phyloP scores from a whole-genome alignment of 306 rosid genomes.

The Cicer arietinum region DNA sequence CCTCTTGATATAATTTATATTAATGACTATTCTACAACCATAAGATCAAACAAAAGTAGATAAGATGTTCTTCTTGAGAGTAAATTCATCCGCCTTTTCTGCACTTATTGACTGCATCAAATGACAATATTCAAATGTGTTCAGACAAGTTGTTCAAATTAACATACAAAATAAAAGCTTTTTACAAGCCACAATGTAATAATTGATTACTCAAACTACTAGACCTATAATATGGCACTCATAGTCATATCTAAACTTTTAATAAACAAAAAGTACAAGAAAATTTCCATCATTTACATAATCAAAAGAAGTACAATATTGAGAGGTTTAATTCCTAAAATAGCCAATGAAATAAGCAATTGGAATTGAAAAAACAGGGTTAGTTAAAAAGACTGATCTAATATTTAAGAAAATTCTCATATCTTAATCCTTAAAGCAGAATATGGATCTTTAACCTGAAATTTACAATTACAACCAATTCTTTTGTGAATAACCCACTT shows the following conservation, averaged over 20 bases:
- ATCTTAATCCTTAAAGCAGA: neutral
- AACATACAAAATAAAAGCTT: neutral
- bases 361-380: neutral
- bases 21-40: conserved; percentile 30
- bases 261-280: too few species aligned
- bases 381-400: neutral
- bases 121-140: conserved; percentile 8
- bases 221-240: too few species aligned
- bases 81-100: conserved; percentile 82
- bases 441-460: neutral
- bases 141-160: conserved; percentile 31
- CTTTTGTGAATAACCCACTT: too few species aligned
- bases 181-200: too few species aligned
- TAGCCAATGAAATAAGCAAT: conserved; percentile 5
- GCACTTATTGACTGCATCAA: conserved; percentile 76
- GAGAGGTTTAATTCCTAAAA: neutral
- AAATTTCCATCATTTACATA: too few species aligned
- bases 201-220: too few species aligned
- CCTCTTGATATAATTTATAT: conserved; percentile 32
- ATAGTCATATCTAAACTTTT: too few species aligned
- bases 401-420: neutral
- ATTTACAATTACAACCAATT: neutral
- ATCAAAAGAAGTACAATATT: neutral
- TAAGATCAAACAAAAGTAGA: conserved; percentile 63
- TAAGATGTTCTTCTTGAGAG: conserved; percentile 84